Conservation (phyloP, 768 basidiomycete species). For the Suillus sp. region DNA sequence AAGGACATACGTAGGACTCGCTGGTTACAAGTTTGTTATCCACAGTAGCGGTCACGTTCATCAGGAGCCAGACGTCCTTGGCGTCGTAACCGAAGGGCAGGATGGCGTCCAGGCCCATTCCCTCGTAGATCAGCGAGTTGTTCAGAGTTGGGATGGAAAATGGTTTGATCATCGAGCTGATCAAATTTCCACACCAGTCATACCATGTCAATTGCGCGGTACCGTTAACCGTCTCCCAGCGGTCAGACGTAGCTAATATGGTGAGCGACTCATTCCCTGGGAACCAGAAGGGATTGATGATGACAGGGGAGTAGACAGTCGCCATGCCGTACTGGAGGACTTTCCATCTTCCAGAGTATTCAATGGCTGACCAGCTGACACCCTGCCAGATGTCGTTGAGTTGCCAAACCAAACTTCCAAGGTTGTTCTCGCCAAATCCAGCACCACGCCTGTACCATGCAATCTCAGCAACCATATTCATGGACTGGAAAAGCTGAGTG, state of each 20-base stretch:
- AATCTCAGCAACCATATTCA: conserved; percentile 59
- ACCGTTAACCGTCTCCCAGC: conserved; percentile 49
- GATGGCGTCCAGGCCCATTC: conserved; percentile 44
- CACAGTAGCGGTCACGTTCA: conserved; percentile 51
- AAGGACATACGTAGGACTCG: conserved; percentile 51
- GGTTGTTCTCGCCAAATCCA: conserved; percentile 46
- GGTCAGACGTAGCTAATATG: conserved; percentile 53
- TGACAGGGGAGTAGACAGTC: conserved; percentile 46
- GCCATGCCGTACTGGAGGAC: conserved; percentile 55
- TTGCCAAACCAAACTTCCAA: conserved; percentile 50
- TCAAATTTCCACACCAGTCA: conserved; percentile 49
- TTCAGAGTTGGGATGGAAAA: conserved; percentile 53
- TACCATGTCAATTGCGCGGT: conserved; percentile 57
- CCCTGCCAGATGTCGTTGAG: conserved; percentile 65
- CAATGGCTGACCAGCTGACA: conserved; percentile 55
- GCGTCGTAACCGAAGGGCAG: conserved; percentile 44
- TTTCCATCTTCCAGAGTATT: conserved; percentile 63
- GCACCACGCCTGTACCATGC: conserved; percentile 63
- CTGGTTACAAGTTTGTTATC: conserved; percentile 45
- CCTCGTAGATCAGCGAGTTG: conserved; percentile 46
- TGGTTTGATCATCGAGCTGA: conserved; percentile 39
- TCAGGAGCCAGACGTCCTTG: conserved; percentile 51
- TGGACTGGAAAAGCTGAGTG: conserved; percentile 60
- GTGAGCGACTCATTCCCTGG: conserved; percentile 48
- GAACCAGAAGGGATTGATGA: conserved; percentile 60